Percentiles rank a stretch among this genome's conserved stretches.
Conservation (phyloP, 306 rosid genomes). For the Inga oerstediana region DNA sequence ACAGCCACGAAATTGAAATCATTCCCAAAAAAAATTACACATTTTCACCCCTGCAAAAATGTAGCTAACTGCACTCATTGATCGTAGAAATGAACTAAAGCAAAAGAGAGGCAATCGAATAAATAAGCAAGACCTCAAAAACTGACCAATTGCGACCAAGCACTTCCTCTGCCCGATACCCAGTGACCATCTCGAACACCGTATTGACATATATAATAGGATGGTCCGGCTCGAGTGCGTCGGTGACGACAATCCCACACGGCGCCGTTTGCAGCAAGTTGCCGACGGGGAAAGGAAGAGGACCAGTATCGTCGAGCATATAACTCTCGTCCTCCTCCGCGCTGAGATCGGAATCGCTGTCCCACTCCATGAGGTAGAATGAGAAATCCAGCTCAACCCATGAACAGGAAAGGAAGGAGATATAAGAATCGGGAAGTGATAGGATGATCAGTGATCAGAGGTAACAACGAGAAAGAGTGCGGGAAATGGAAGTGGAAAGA, state of each 20-base stretch:
- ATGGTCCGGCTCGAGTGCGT: slow-evolving; percentile 83
- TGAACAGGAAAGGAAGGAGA: slow-evolving; percentile 15
- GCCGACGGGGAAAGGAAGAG: slow-evolving; percentile 75
- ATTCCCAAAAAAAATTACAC: not conserved
- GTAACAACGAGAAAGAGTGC: not conserved
- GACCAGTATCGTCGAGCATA: slow-evolving; percentile 53
- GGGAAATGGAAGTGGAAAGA: not conserved
- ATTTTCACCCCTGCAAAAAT: not conserved
- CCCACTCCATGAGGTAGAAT: slow-evolving; percentile 80
- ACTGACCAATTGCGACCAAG: slow-evolving; percentile 97
- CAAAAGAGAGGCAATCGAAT: not conserved
- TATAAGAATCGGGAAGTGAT: not conserved
- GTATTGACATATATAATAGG: slow-evolving; percentile 95
- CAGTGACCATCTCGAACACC: slow-evolving; percentile 88
- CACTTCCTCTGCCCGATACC: slow-evolving; percentile 95
- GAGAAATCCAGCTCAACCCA: slow-evolving; percentile 59
- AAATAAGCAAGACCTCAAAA: not conserved
- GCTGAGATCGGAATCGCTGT: slow-evolving; percentile 96
- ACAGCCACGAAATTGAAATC: not conserved
- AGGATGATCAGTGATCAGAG: slow-evolving; percentile 1
- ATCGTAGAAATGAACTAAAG: not conserved
- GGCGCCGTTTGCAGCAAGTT: slow-evolving; percentile 80
- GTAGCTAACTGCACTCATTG: not conserved
- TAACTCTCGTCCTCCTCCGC: slow-evolving; percentile 68
- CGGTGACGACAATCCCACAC: slow-evolving; percentile 86